Percentiles rank a stretch among this genome's conserved stretches.
Evolutionary conservation across 176 grass and related monocot species (phyloP).

Genomic region (Paspalum notatum): DNA sequence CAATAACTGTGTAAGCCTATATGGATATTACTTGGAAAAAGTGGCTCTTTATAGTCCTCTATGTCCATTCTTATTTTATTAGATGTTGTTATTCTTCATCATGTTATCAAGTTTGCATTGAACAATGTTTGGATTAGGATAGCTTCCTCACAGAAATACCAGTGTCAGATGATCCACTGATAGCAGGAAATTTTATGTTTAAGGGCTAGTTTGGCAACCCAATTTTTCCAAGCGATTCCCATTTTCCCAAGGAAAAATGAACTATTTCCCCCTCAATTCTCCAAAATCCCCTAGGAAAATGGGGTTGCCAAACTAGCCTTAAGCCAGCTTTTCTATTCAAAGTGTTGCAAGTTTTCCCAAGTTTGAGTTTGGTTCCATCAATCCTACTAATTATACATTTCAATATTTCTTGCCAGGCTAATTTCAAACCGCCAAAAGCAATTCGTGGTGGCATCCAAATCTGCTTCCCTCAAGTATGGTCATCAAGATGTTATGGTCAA

Average conservation of each 20-base stretch:
- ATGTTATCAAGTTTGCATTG: not conserved
- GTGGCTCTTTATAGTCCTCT: not conserved
- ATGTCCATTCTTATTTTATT: not conserved
- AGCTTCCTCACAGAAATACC: not conserved
- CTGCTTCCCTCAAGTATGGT: conserved; percentile 74
- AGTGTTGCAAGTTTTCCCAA: not conserved
- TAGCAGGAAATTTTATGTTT: not conserved
- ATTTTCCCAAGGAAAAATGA: no score
- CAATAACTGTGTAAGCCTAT: not conserved
- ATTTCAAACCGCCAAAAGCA: conserved; percentile 76
- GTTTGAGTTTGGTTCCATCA: not conserved
- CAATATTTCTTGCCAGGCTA: conserved; percentile 40
- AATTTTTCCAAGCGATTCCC: no score
- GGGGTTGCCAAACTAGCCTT: no score
- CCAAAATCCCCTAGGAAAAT: no score
- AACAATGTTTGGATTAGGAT: not conserved
- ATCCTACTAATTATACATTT: not conserved
- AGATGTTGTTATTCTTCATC: not conserved
- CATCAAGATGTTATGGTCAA: not conserved
- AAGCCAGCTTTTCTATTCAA: not conserved
- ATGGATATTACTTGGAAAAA: not conserved
- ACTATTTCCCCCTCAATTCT: no score
- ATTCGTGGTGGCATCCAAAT: conserved; percentile 75
- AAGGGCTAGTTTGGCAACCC: no score
- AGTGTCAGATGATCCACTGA: not conserved